These are phyloP conservation scores for Coniochaeta prunicola DNA, from an alignment of 2,329 filamentous ascomycete genomes.

Conservation along the genomic window DNA sequence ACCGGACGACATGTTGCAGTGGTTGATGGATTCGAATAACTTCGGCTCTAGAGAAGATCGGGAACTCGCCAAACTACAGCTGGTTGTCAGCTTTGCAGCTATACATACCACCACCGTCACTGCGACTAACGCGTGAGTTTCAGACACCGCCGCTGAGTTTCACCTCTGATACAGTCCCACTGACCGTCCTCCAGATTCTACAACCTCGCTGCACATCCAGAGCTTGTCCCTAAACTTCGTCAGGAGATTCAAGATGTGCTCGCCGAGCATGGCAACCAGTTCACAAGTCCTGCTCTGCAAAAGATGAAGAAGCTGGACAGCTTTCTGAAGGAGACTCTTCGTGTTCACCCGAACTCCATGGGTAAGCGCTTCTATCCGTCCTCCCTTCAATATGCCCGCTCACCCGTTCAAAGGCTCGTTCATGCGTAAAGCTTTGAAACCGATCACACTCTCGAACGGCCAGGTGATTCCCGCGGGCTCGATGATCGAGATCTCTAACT, in stretches of 20 bases:
- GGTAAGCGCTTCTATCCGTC: slow-evolving; percentile 18
- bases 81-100: slow-evolving; percentile 38
- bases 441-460: slow-evolving; percentile 46
- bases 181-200: slow-evolving; percentile 31
- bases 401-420: slow-evolving; percentile 23
- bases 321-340: slow-evolving; percentile 23
- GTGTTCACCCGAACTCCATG: slow-evolving; percentile 15
- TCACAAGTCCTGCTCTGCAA: slow-evolving; percentile 19
- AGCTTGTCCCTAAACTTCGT: slow-evolving; percentile 41
- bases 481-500: slow-evolving; percentile 31
- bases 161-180: neutral
- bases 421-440: slow-evolving; percentile 39
- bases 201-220: slow-evolving; percentile 41
- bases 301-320: slow-evolving; percentile 25
- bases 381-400: neutral
- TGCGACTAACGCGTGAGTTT: slow-evolving; percentile 32
- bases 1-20: slow-evolving; percentile 40
- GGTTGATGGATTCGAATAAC: slow-evolving; percentile 33
- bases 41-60: slow-evolving; percentile 22
- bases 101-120: slow-evolving; percentile 44
- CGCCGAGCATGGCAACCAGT: slow-evolving; percentile 20
- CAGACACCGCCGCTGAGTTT: neutral
- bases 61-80: slow-evolving; percentile 32
- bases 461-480: slow-evolving; percentile 38
- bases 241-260: slow-evolving; percentile 38